Evolutionary conservation across 2,329 filamentous ascomycete species (phyloP), one percentile per base, ranked within the genome.

Genomic region (Aspergillus sp.): DNA sequence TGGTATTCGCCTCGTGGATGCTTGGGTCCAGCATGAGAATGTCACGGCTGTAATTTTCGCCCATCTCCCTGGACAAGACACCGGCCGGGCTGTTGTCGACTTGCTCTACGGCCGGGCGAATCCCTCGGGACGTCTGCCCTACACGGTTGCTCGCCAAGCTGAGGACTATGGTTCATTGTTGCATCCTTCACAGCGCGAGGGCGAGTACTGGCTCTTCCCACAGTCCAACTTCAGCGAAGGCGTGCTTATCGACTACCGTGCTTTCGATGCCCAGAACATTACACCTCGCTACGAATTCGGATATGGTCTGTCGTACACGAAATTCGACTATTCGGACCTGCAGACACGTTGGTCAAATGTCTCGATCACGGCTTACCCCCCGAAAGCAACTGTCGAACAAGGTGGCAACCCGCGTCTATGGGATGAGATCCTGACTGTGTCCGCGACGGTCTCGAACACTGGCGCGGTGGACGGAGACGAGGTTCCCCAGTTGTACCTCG

Each of bases 21-120:
- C 70, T 1, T 86, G 80, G 70, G 71, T 81, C 50, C 77, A 85
- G 43, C 75, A 86, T 49, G 68, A 74, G 6, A 85, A 86, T 52
- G 75, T 86, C 30, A 85, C 81, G 0, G 81, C 76, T 1, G 68
- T 86, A 13, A 71, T 86, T 0, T 81, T 81, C 53, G 82, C 80
- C 4, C 82, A 85, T 56, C 68, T 85, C 0, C 83, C 82, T 0
- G 83, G 83, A 0, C 80, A 86, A 57, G 79, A 83, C 48, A 79
- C 77, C 1, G 83, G 83, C 0, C 65, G 68, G 1, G 76, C 80
- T 0, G 58, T 84, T 5, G 75, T 77, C 0, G 72, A 75, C 0
- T 60, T 85, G 6, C 68, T 85, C 0, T 84, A 82, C 55, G 82
- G 81, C 20, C 71, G 78, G 2, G 63, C 70, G 2, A 79, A 76